Percentiles rank a stretch among this genome's conserved stretches.
These are phyloP conservation scores for Coemansia sp. DNA, from an alignment of 192 early-diverging fungal species.

Conservation along the genomic window DNA sequence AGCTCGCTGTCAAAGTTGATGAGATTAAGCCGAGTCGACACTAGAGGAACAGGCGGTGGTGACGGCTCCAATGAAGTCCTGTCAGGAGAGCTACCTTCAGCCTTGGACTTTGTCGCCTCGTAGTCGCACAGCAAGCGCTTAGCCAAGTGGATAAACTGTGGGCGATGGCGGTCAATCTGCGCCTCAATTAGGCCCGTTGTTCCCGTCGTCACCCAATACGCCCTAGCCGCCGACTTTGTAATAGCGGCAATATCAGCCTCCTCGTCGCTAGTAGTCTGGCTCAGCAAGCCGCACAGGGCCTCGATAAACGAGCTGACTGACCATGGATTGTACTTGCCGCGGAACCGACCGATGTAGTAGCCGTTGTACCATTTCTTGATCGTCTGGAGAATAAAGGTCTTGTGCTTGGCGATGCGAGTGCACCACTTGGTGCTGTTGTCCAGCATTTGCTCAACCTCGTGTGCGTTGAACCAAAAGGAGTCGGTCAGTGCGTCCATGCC, in stretches of 20 bases:
- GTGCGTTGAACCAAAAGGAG: constrained; percentile 43
- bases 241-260: background rate
- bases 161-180: constrained; percentile 21
- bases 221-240: constrained; percentile 13
- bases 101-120: background rate
- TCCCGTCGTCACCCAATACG: constrained; percentile 37
- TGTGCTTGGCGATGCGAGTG: constrained; percentile 4
- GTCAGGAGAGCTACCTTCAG: background rate
- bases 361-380: constrained; percentile 24
- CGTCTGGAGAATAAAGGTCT: constrained; percentile 4
- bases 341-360: constrained; percentile 21
- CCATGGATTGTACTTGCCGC: constrained; percentile 54
- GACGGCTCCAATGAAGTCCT: background rate
- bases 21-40: constrained; percentile 12
- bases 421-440: constrained; percentile 26
- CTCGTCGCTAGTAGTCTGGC: background rate
- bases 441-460: constrained; percentile 32
- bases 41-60: constrained; percentile 5
- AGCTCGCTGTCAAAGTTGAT: constrained; percentile 17
- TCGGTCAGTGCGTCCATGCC: constrained; percentile 34
- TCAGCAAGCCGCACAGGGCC: constrained; percentile 17
- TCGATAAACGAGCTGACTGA: constrained; percentile 46
- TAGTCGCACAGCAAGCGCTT: constrained; percentile 19
- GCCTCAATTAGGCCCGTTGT: constrained; percentile 24
- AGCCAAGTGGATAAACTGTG: constrained; percentile 15